These are phyloP conservation scores for Vitellaria paradoxa DNA, from an alignment of 179 eudicot genomes.

Conservation along the genomic window DNA sequence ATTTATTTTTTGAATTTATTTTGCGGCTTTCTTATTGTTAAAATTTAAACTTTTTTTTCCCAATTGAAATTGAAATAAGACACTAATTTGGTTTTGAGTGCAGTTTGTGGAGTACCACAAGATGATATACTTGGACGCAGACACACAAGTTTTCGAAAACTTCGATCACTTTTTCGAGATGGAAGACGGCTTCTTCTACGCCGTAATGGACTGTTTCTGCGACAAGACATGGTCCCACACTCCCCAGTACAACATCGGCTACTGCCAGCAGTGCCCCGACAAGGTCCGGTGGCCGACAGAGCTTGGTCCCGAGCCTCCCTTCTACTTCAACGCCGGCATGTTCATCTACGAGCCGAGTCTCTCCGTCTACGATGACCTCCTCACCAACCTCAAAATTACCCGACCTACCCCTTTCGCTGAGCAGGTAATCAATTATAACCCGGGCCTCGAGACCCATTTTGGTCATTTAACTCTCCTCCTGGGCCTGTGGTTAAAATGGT, in stretches of 20 bases:
- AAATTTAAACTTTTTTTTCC: too few relatives aligned
- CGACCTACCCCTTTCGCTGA: constrained; percentile 27
- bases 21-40: too few relatives aligned
- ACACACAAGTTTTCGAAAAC: constrained; percentile 23
- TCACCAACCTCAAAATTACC: constrained; percentile 8
- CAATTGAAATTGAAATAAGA: neutral
- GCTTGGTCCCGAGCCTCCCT: constrained; percentile 16
- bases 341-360: constrained; percentile 25
- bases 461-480: neutral
- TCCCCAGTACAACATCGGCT: constrained; percentile 20
- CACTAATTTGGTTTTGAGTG: neutral
- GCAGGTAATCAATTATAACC: constrained; percentile 9
- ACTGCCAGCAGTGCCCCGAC: constrained; percentile 25
- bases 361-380: constrained; percentile 18
- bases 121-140: constrained; percentile 28
- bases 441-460: neutral
- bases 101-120: too few relatives aligned
- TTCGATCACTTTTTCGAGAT: constrained; percentile 22
- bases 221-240: constrained; percentile 22
- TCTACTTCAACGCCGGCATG: constrained; percentile 27
- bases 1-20: too few relatives aligned
- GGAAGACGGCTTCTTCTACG: constrained; percentile 21
- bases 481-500: too few relatives aligned
- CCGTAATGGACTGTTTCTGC: constrained; percentile 25
- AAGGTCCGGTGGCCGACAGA: constrained; percentile 21